phyloP scores from a whole-genome alignment of 352 stramenopile genomes.

The Phytopythium kandeliae region DNA sequence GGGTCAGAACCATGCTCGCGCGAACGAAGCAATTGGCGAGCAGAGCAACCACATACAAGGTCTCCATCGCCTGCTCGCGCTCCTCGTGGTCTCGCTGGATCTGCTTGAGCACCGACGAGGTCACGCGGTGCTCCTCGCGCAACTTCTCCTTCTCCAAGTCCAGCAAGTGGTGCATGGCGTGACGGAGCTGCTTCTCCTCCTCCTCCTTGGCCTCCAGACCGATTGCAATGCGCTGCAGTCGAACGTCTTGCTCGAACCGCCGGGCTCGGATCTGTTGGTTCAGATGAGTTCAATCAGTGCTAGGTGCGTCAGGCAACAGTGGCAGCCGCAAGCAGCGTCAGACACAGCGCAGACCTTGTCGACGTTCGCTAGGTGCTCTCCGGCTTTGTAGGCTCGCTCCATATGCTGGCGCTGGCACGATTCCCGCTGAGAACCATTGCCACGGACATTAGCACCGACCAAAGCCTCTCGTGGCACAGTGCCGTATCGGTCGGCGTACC shows the following conservation, averaged over 20 bases:
- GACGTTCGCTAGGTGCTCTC: conserved; percentile 56
- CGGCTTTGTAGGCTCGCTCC: conserved; percentile 51
- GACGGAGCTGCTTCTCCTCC: conserved; percentile 61
- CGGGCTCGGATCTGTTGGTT: conserved; percentile 56
- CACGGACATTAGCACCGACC: neutral
- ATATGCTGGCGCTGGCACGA: conserved; percentile 53
- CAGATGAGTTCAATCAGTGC: no score
- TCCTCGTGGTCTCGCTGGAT: conserved; percentile 59
- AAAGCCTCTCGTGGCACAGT: neutral
- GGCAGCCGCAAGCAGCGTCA: neutral
- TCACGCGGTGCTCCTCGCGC: conserved; percentile 53
- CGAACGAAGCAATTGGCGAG: neutral
- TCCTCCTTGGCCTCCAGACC: conserved; percentile 54
- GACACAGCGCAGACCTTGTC: conserved; percentile 27
- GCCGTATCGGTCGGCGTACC: conserved; percentile 7
- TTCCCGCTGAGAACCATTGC: conserved; percentile 30
- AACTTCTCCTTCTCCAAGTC: conserved; percentile 63
- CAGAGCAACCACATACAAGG: conserved; percentile 29
- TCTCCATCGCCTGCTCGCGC: conserved; percentile 55
- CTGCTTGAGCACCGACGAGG: conserved; percentile 33
- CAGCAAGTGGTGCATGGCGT: conserved; percentile 60
- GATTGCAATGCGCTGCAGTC: conserved; percentile 55
- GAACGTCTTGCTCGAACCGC: conserved; percentile 63
- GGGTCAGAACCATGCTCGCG: neutral
- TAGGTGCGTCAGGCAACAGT: no score